phyloP scores from a whole-genome alignment of 805 yeast species.

The Isabelozyma heimii region DNA sequence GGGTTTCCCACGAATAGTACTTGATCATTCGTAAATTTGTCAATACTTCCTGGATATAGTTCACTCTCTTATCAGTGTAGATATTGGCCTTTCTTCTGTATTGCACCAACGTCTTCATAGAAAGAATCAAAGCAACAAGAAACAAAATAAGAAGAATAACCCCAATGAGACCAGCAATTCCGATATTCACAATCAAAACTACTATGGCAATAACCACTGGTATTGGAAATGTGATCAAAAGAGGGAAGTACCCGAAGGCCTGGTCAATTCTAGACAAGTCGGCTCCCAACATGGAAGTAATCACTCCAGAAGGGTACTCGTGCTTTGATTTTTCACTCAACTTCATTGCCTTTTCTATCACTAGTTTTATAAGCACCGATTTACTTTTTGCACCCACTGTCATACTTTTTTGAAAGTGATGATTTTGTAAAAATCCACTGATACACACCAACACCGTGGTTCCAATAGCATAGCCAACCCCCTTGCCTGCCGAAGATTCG shows the following conservation, averaged over 20 bases:
- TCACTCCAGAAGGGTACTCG: constrained; percentile 9
- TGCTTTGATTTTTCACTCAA: constrained; percentile 9
- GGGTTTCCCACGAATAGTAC: constrained; percentile 16
- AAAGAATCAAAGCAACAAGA: constrained; percentile 3
- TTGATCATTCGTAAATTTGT: constrained; percentile 16
- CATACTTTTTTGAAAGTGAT: constrained; percentile 9
- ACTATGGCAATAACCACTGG: constrained; percentile 10
- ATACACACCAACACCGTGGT: constrained; percentile 45
- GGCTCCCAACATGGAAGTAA: constrained; percentile 13
- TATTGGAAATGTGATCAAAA: constrained; percentile 8
- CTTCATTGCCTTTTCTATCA: constrained; percentile 11
- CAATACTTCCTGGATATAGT: constrained; percentile 11
- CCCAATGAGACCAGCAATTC: constrained; percentile 14
- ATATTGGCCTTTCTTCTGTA: constrained; percentile 6
- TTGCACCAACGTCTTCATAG: constrained; percentile 5
- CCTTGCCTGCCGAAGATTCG: constrained; percentile 44
- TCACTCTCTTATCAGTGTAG: constrained; percentile 13
- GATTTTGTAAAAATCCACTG: constrained; percentile 8
- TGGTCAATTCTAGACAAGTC: constrained; percentile 14
- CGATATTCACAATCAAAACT: constrained; percentile 12
- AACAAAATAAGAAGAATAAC: constrained; percentile 10
- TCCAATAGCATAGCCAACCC: constrained; percentile 75
- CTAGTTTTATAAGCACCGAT: constrained; percentile 8
- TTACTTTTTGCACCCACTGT: constrained; percentile 10
- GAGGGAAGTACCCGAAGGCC: constrained; percentile 8